phyloP scores from a whole-genome alignment of 129 eudicot genomes.

The Scalesia atractyloides region DNA sequence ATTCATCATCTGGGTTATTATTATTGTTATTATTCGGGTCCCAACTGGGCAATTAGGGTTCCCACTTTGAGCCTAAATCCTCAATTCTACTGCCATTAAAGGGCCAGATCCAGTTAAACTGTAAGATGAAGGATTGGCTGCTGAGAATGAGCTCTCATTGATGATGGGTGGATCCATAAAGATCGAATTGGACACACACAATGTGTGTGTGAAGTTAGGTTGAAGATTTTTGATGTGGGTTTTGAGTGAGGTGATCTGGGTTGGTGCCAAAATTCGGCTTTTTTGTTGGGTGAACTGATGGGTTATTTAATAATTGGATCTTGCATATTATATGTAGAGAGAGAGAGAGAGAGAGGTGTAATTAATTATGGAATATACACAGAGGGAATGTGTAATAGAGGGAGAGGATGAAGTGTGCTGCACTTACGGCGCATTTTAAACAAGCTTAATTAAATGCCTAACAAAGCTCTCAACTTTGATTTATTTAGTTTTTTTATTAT shows the following conservation, averaged over 20 bases:
- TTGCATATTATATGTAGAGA: neutral
- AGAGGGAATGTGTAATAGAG: neutral
- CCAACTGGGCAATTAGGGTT: slow-evolving; percentile 26
- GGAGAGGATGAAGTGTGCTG: slow-evolving; percentile 29
- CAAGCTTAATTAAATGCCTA: neutral
- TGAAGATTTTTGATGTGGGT: slow-evolving; percentile 24
- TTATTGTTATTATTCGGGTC: slow-evolving; percentile 21
- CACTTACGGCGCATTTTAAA: slow-evolving; percentile 31
- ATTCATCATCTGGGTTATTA: slow-evolving; percentile 49
- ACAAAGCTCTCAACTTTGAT: neutral
- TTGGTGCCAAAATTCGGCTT: slow-evolving; percentile 6
- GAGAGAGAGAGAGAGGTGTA: neutral
- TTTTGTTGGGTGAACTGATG: slow-evolving; percentile 7
- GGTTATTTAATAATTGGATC: slow-evolving; percentile 20
- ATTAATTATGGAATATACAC: neutral
- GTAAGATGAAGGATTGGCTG: slow-evolving; percentile 76
- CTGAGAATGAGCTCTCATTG: slow-evolving; percentile 69
- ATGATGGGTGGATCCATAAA: slow-evolving; percentile 87
- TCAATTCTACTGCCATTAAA: slow-evolving; percentile 38
- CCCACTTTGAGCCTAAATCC: slow-evolving; percentile 53
- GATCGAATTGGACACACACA: neutral
- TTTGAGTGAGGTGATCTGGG: slow-evolving; percentile 24
- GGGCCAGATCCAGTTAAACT: slow-evolving; percentile 78
- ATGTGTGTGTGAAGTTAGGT: slow-evolving; percentile 24
- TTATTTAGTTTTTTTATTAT: too few species aligned